Percentiles rank a stretch among this genome's conserved stretches.
phyloP scores from a whole-genome alignment of 345 rosid genomes.

The Psidium friedrichsthalianum region DNA sequence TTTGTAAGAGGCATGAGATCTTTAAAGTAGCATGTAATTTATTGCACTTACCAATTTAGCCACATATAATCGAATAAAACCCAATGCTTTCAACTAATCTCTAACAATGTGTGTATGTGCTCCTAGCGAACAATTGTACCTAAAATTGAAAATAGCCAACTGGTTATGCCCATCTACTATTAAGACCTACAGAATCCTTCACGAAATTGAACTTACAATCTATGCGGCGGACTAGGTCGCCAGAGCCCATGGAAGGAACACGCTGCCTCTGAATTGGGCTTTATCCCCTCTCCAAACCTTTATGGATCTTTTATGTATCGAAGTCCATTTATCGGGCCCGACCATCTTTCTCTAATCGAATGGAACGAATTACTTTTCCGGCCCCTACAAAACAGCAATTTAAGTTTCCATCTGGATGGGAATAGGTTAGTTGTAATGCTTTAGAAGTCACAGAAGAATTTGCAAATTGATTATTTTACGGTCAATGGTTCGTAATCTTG shows the following conservation, averaged over 20 bases:
- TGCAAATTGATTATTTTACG: not conserved
- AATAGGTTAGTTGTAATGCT: not conserved
- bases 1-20: too few relatives aligned
- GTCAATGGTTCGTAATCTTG: not conserved
- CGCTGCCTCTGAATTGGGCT: not conserved
- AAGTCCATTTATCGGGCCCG: not conserved
- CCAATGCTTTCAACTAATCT: not conserved
- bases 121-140: not conserved
- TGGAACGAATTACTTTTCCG: not conserved
- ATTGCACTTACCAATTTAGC: too few relatives aligned
- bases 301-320: not conserved
- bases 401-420: not conserved
- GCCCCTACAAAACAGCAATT: not conserved
- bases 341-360: not conserved
- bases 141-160: fast-evolving
- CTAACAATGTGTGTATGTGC: not conserved
- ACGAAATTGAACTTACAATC: not conserved
- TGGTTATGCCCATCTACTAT: not conserved
- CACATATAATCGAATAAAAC: not conserved
- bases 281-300: not conserved
- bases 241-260: not conserved
- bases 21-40: too few relatives aligned
- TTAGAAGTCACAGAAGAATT: not conserved
- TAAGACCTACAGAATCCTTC: not conserved
- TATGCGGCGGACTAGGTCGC: not conserved